Evolutionary conservation across 306 rosid genomes (phyloP).

Genomic region (Cucurbita argyrosperma): DNA sequence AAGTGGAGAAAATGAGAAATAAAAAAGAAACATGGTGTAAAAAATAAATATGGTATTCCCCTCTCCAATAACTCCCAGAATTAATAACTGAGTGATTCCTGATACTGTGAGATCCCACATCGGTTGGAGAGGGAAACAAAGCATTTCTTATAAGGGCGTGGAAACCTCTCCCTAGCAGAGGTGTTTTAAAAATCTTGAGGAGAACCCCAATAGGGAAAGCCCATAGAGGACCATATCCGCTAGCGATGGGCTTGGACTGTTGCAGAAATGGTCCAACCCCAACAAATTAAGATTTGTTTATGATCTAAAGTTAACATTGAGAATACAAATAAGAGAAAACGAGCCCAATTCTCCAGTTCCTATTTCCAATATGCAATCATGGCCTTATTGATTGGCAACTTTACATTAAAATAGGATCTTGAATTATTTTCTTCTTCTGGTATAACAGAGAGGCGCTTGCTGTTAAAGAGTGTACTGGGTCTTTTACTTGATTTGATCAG

Average conservation of each 20-base stretch:
- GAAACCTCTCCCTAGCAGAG: too few species aligned
- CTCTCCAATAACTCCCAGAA: neutral
- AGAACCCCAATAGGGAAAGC: fast-evolving
- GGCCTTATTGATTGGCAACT: neutral
- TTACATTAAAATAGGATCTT: neutral
- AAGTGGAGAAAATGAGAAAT: neutral
- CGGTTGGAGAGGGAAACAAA: too few species aligned
- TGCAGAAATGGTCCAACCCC: too few species aligned
- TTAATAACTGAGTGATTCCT: neutral
- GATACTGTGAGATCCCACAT: neutral
- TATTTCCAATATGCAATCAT: neutral
- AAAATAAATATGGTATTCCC: neutral
- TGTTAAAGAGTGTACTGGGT: neutral
- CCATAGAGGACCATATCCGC: too few species aligned
- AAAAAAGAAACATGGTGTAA: neutral
- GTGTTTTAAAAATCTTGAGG: too few species aligned
- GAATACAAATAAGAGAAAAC: neutral
- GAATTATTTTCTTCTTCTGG: neutral
- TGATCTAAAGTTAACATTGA: neutral
- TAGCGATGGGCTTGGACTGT: too few species aligned
- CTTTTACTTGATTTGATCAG: neutral
- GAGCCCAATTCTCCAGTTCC: neutral
- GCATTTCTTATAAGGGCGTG: too few species aligned
- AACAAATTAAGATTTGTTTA: neutral
- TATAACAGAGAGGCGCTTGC: neutral